phyloP scores from a whole-genome alignment of 192 early-diverging fungal genomes.

The Radiomyces spectabilis region DNA sequence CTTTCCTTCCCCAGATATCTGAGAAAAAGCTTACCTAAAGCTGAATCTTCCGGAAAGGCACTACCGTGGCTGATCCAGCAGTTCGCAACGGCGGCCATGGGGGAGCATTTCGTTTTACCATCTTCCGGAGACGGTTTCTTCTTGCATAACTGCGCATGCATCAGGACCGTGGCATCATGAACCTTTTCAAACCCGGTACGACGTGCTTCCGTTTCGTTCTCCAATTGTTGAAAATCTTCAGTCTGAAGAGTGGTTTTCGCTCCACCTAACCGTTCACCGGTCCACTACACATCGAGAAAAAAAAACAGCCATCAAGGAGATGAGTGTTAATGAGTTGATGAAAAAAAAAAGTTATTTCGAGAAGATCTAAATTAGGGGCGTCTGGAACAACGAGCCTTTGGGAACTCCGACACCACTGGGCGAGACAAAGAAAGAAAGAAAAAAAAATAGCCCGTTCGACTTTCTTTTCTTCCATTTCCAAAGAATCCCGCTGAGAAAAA shows the following conservation, averaged over 20 bases:
- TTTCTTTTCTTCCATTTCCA: neutral
- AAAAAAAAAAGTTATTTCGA: neutral
- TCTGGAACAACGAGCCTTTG: neutral
- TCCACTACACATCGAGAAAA: conserved; percentile 39
- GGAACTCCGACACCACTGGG: neutral
- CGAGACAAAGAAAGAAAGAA: no score
- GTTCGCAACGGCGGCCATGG: conserved; percentile 56
- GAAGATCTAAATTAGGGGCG: neutral
- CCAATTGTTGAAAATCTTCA: conserved; percentile 78
- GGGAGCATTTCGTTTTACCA: conserved; percentile 49
- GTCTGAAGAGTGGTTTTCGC: conserved; percentile 60
- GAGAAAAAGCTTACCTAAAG: conserved; percentile 37
- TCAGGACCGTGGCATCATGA: conserved; percentile 40
- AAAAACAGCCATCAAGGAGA: no score
- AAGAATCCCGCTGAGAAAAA: neutral
- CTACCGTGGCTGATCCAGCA: conserved; percentile 58
- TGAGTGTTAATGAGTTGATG: no score
- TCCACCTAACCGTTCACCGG: conserved; percentile 75
- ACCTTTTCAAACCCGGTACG: conserved; percentile 59
- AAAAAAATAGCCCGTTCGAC: no score
- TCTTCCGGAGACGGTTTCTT: conserved; percentile 59
- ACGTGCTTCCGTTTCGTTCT: conserved; percentile 63
- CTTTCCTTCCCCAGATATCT: no score
- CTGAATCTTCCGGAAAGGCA: conserved; percentile 28
- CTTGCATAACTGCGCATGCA: conserved; percentile 45